Base-by-base conservation (phyloP, 306 rosid genomes). In the Psophocarpus tetragonolobus region DNA sequence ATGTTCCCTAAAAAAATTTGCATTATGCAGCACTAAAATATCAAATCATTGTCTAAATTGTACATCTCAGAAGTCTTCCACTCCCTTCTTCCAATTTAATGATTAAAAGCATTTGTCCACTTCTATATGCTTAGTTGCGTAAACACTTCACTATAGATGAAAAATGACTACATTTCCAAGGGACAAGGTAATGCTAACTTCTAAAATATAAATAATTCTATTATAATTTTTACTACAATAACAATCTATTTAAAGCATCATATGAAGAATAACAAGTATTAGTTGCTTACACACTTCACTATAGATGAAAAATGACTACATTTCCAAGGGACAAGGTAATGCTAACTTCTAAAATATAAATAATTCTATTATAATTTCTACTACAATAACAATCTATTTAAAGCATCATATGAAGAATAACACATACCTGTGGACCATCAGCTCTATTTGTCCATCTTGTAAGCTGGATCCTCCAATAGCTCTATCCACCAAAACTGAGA, bases 401-500 rank as follows among this genome's bases (percentile, higher is more conserved):
- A 57, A 56, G 73, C 68, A 78, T 23, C 12, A 41, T 42, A 9
- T 67, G 44, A 76, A 73, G 33, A 57, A 69, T 26, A 72, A 68
- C 45, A 21, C 45, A 68, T 73, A 85, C 97, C 97, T 90, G 80
- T 92, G 97, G 75, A 92, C 77, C 96, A 92, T 90, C 64, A 92
- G 83, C 82, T 92, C 96, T 75, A 92, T 71, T 82, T 90, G 89
- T 60, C 97, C 96, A 76, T 92, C 97, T 77, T 82, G 79, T 80
- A 92, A 85, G 92, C 97, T 92, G 73, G 97, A 85, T 79, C 94
- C 97, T 64, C 96, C 97, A 1, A 92, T 87, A 50, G 97, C 32
- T 72, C 97, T 85, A 76, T 92, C 97, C 65, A 87, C 97, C 86
- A 92, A 81, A 68, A 89, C 85, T 23, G 97, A 92, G 60, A 92